Evolutionary conservation across 352 stramenopile species (phyloP), one percentile per base, ranked within the genome.

Genomic region (Globisporangium iwayamae): DNA sequence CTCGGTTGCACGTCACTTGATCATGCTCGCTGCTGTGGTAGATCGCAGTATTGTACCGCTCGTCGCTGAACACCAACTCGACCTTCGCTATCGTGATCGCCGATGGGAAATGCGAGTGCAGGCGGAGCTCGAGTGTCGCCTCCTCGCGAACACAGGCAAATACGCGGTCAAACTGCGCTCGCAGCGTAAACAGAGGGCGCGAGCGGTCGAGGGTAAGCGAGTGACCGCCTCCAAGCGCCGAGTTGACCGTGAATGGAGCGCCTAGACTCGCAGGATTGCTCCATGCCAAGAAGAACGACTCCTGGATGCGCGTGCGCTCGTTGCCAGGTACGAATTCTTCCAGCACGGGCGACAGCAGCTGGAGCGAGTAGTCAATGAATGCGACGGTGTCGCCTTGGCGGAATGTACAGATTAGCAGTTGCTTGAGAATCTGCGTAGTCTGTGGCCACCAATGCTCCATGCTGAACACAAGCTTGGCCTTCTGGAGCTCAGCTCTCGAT

Each of bases 331-430:
- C 72, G 68, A 87, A 90, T 45, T 90, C 75, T 39, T 90, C 83
- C 10, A 96, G 69, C 14, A 77, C 71, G 7, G 87, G 85, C 28
- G 81, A 91, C 54, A 96, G 62, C 2, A 96, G 67, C 54, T 96
- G 87, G 51, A 96, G 69, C 32, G 74, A 83, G 56, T 81, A 91
- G 62, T 94, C 87, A 36, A 96, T 74, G 53, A 84, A 96, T 1
- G 83, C 83, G 2, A 72, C 70, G 28, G 74, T 90, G 68, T 96
- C 85, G 20, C 74, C 79, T 57, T 93, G 82, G 2, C 76, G 76
- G n/a, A 85, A 88, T 3, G 80, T 88, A 63, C 87, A 96, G 5
- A 84, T 71, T 6, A 94, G 67, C 7, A 96, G 63, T 45, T 93
- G 80, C 64, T 88, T 79, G 6, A 96, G 60, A 46, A 94, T 79